These are phyloP conservation scores for Candida silvicultrix DNA, from an alignment of 805 yeast genomes.

Conservation along the genomic window DNA sequence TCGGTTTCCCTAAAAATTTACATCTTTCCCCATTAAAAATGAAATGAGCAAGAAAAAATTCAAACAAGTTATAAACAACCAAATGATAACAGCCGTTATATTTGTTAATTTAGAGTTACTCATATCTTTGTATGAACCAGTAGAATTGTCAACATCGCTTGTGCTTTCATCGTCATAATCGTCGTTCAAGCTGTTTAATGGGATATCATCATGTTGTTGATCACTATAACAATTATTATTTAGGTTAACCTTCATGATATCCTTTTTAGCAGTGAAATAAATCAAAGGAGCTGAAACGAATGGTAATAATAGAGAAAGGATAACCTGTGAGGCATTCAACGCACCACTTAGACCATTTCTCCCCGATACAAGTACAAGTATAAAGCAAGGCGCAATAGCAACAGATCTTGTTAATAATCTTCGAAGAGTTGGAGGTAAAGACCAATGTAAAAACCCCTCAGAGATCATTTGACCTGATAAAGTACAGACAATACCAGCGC, in stretches of 20 bases:
- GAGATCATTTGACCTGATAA: conserved; percentile 92
- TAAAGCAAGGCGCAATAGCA: conserved; percentile 81
- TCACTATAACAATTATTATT: conserved; percentile 12
- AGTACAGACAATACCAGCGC: conserved; percentile 95
- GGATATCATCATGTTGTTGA: conserved; percentile 5
- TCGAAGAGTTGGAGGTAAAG: conserved; percentile 73
- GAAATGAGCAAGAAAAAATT: conserved; percentile 56
- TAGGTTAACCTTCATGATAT: conserved; percentile 55
- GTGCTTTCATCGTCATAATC: not conserved
- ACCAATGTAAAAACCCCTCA: conserved; percentile 83
- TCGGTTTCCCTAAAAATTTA: conserved; percentile 42
- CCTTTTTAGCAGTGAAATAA: conserved; percentile 66
- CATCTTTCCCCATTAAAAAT: conserved; percentile 36
- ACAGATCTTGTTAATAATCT: conserved; percentile 76
- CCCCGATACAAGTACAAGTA: conserved; percentile 70
- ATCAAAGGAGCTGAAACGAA: conserved; percentile 85
- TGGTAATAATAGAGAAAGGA: conserved; percentile 72
- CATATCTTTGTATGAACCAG: conserved; percentile 29
- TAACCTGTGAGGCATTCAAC: conserved; percentile 81
- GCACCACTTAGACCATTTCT: conserved; percentile 74
- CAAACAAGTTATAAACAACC: conserved; percentile 59
- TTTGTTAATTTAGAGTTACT: conserved; percentile 42
- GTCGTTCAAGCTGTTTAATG: conserved; percentile 8
- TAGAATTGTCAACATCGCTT: conserved; percentile 6
- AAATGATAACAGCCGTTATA: conserved; percentile 46